phyloP scores from a whole-genome alignment of 2,329 filamentous ascomycete species.

The Nemania sp. region DNA sequence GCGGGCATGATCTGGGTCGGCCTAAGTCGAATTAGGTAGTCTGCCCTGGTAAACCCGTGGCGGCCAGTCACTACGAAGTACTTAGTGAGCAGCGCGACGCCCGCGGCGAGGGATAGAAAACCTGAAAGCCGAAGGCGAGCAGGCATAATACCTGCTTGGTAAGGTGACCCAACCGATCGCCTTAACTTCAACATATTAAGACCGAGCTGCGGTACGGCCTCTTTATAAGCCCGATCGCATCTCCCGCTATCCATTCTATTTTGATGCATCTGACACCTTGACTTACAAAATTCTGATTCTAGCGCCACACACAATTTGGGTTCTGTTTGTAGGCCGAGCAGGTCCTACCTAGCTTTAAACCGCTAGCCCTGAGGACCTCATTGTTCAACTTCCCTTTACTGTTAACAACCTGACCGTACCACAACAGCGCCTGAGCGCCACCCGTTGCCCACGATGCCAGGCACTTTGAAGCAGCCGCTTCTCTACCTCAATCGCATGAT shows the following conservation, averaged over 20 bases:
- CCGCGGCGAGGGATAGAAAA: not conserved
- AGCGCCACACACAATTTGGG: not conserved
- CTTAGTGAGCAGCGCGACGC: not conserved
- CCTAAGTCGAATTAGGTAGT: constrained; percentile 1
- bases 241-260: not conserved
- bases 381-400: not conserved
- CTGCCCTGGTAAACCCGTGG: too few relatives aligned
- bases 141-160: constrained; percentile 6
- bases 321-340: too few relatives aligned
- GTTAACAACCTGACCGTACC: not conserved
- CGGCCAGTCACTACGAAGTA: too few relatives aligned
- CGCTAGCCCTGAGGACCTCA: too few relatives aligned
- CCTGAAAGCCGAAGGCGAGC: constrained; percentile 4
- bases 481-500: constrained; percentile 45
- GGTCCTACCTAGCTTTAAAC: too few relatives aligned
- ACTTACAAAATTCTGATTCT: not conserved
- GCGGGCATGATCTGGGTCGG: not conserved
- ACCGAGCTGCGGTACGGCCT: constrained; percentile 25
- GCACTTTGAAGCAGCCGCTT: constrained; percentile 42
- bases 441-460: constrained; percentile 36
- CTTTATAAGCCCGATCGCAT: constrained; percentile 22
- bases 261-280: not conserved
- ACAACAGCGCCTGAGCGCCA: not conserved
- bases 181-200: constrained; percentile 1
- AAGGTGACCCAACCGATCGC: not conserved